phyloP scores from a whole-genome alignment of 305 asterid species.

The Petunia hybrid region DNA sequence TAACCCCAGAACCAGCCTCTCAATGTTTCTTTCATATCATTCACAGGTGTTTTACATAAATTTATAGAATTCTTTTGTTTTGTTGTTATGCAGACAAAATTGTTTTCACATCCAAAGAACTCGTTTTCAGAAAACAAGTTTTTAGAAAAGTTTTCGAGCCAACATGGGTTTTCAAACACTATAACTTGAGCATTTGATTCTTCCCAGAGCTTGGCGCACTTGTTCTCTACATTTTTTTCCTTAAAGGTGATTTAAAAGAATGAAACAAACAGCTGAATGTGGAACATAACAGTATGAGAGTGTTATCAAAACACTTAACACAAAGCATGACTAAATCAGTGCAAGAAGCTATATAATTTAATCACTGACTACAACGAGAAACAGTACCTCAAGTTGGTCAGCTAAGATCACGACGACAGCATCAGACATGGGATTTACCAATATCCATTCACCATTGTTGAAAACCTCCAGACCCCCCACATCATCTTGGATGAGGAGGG shows the following conservation, averaged over 20 bases:
- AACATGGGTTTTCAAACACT: too few relatives aligned
- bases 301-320: neutral
- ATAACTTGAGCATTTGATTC: neutral
- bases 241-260: neutral
- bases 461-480: constrained; percentile 91
- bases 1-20: neutral
- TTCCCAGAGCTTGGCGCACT: neutral
- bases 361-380: constrained; percentile 19
- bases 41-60: too few relatives aligned
- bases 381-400: constrained; percentile 90
- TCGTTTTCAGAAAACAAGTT: neutral
- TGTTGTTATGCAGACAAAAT: neutral
- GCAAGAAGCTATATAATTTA: constrained; percentile 18
- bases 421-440: constrained; percentile 61
- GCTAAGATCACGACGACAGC: constrained; percentile 83
- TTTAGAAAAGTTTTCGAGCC: too few relatives aligned
- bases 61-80: neutral
- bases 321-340: constrained; percentile 1
- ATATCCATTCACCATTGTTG: constrained; percentile 82
- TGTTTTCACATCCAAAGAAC: neutral
- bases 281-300: neutral
- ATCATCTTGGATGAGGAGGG: constrained; percentile 92
- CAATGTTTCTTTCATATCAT: neutral
- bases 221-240: neutral
- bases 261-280: neutral